A percentile compares a stretch with the other conserved stretches of the same genome.
Conservation (phyloP, 345 rosid species). For the Reutealis trisperma region DNA sequence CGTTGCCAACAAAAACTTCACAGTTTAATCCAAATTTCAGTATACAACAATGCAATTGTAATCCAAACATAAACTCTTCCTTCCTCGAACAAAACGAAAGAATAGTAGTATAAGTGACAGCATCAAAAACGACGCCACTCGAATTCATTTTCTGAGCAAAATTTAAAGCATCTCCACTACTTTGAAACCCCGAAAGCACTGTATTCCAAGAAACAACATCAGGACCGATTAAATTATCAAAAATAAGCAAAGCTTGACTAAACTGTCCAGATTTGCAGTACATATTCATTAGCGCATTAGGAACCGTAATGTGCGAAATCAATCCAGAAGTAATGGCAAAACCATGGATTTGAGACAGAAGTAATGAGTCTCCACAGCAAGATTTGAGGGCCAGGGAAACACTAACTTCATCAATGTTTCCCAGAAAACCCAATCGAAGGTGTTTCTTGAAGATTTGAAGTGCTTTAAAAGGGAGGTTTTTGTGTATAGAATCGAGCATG, state of each 20-base stretch:
- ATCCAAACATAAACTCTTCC: conserved; percentile 61
- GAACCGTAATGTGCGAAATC: conserved; percentile 50
- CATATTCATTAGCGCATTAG: conserved; percentile 72
- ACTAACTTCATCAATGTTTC: conserved; percentile 49
- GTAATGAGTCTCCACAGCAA: conserved; percentile 49
- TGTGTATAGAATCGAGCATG: conserved; percentile 41
- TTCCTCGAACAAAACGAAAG: conserved; percentile 58
- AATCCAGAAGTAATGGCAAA: conserved; percentile 65
- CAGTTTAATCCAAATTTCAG: conserved; percentile 53
- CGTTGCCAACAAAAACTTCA: conserved; percentile 77
- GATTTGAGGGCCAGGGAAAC: conserved; percentile 69
- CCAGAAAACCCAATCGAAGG: conserved; percentile 33
- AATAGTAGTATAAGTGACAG: conserved; percentile 56
- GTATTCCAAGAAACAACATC: conserved; percentile 94
- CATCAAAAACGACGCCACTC: conserved; percentile 54
- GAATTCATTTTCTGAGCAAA: conserved; percentile 60
- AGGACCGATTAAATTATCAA: conserved; percentile 58
- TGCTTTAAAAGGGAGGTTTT: conserved; percentile 36
- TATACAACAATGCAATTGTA: conserved; percentile 62
- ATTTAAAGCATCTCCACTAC: conserved; percentile 46
- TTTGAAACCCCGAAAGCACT: conserved; percentile 70
- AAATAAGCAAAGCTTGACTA: conserved; percentile 51
- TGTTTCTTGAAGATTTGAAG: conserved; percentile 44
- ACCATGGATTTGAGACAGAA: conserved; percentile 70
- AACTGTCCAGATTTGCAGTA: conserved; percentile 61